phyloP scores from a whole-genome alignment of 371 early-diverging fungal genomes.

The Rhizomucor pusillus region DNA sequence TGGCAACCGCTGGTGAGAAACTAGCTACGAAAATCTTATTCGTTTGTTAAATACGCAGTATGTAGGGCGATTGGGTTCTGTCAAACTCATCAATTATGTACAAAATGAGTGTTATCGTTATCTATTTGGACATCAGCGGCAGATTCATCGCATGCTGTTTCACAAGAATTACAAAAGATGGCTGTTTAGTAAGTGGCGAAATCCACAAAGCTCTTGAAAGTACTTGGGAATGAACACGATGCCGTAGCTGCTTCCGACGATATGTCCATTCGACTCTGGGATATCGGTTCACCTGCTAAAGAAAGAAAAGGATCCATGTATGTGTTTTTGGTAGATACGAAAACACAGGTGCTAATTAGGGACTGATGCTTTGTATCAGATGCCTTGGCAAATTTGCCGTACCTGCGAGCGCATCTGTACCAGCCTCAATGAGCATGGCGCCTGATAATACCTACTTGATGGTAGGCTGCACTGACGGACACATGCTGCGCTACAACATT shows the following conservation, averaged over 20 bases:
- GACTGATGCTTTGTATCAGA: conserved; percentile 3
- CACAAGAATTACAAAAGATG: conserved; percentile 47
- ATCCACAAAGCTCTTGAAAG: neutral
- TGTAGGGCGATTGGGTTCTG: conserved; percentile 47
- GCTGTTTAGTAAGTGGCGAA: conserved; percentile 46
- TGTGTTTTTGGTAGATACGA: neutral
- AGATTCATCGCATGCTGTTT: conserved; percentile 44
- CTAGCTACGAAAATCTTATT: neutral
- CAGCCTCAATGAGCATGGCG: conserved; percentile 25
- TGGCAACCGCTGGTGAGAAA: conserved; percentile 41
- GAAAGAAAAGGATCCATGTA: conserved; percentile 11
- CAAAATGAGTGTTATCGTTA: conserved; percentile 56
- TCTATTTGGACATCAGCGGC: conserved; percentile 49
- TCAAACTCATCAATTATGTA: conserved; percentile 54
- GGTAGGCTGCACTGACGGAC: conserved; percentile 33
- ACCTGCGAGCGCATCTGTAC: conserved; percentile 18
- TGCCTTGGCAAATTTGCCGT: conserved; percentile 37
- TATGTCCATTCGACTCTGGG: conserved; percentile 56
- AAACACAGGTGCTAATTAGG: neutral
- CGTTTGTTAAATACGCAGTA: neutral
- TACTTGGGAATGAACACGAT: neutral
- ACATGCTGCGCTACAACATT: conserved; percentile 23
- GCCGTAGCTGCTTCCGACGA: conserved; percentile 49
- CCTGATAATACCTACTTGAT: conserved; percentile 23
- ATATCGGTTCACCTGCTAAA: conserved; percentile 47